A percentile compares a stretch with the other conserved stretches of the same genome.
Conservation (phyloP, 2,329 filamentous ascomycete species). For the Lachnellula subtilissima region DNA sequence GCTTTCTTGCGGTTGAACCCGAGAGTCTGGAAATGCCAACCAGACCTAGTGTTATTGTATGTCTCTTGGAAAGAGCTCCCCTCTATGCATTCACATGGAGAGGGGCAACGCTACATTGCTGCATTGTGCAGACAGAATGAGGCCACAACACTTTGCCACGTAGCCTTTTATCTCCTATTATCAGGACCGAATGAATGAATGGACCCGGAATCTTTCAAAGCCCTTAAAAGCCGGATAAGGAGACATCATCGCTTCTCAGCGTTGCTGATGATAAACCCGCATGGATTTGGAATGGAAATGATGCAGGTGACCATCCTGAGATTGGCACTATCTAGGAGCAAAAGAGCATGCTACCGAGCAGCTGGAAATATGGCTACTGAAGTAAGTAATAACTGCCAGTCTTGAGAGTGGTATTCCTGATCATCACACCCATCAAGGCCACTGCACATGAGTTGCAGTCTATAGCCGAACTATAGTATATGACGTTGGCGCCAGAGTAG, state of each 20-base stretch:
- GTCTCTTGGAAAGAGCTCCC: background rate
- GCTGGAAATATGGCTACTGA: background rate
- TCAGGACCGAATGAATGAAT: background rate
- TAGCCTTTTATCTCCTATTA: background rate
- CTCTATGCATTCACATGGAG: background rate
- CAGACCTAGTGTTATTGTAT: background rate
- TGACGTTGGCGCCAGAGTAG: background rate
- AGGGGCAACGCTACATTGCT: background rate
- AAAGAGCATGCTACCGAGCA: background rate
- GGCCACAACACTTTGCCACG: conserved; percentile 1
- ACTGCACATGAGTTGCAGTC: background rate
- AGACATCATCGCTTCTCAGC: background rate
- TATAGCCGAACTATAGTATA: background rate
- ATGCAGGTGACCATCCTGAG: background rate
- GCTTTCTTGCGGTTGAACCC: background rate
- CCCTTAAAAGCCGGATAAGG: background rate
- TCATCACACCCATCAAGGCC: background rate
- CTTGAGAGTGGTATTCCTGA: background rate
- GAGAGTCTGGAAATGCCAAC: background rate
- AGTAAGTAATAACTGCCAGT: background rate
- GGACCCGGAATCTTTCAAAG: background rate
- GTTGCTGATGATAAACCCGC: background rate
- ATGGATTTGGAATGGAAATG: background rate
- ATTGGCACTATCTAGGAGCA: too few species aligned
- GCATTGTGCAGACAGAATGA: background rate